Evolutionary conservation across 352 stramenopile genomes (phyloP), one percentile per base, ranked within the genome.

Genomic region (Phytophthora rubi): DNA sequence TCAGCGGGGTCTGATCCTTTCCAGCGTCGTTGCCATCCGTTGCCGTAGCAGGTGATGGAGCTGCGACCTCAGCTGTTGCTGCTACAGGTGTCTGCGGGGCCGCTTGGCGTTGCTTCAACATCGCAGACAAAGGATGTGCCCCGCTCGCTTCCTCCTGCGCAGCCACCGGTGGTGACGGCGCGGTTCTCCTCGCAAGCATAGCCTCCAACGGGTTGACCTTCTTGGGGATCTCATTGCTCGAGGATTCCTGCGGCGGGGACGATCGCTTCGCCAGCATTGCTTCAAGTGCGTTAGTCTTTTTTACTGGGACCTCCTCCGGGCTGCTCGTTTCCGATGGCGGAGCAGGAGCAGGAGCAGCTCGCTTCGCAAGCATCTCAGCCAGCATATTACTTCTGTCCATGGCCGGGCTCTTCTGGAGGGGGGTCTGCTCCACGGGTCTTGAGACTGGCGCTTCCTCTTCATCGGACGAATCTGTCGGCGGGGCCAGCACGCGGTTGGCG

Each of bases 1-100:
- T 92, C 28, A 91, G 26, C 5, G 77, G 77, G 0, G 73, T 82
- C 23, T 73, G 58, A 18, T 86, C 61, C 45, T 81, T 76, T 9
- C 67, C 52, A 4, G 37, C 42, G 1, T 32, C 47, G 23, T 63
- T 65, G 16, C 5, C 53, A 64, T 59, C 35, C 53, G 62, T 15
- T 63, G 54, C 49, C 2, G 53, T n/a, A 21, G 28, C 44, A 39
- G 44, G 15, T 30, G 54, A 44, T 21, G 53, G 21, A 6, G 62
- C 54, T 2, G 13, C 21, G 4, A 42, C 51, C 33, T 57, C 52
- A 47, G 26, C 33, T 65, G 61, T 30, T 49, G 62, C 26, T 23
- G 53, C 33, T 28, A 44, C 57, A 62, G 65, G 33, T 47, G 42
- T 15, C 66, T 76, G 68, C 18, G 71, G 53, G 42, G 48, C 45